These are phyloP conservation scores for Fusarium fujikuroi DNA, from an alignment of 2,329 filamentous ascomycete species.

Conservation along the genomic window DNA sequence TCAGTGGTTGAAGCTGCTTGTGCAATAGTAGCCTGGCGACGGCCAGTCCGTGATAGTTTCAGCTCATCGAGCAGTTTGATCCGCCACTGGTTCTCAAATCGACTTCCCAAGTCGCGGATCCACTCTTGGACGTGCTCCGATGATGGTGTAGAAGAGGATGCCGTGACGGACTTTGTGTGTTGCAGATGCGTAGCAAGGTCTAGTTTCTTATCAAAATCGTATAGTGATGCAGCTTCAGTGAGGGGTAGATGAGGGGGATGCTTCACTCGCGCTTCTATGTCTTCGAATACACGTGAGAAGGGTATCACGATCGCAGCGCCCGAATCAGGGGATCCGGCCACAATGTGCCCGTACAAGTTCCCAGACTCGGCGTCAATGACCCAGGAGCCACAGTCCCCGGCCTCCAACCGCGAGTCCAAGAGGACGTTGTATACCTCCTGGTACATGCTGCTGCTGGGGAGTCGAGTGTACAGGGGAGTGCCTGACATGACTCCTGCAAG, in stretches of 20 bases:
- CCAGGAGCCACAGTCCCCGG: background rate
- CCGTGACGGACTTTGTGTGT: background rate
- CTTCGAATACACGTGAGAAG: background rate
- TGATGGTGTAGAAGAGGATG: background rate
- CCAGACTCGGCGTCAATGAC: background rate
- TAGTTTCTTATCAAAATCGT: background rate
- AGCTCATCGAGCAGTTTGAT: background rate
- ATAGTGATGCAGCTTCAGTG: background rate
- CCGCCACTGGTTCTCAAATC: background rate
- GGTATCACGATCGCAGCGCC: background rate
- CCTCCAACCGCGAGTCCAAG: background rate
- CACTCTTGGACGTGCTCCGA: accelerated
- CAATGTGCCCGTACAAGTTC: background rate
- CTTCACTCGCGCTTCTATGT: background rate
- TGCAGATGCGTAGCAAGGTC: background rate
- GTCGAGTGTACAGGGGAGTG: background rate
- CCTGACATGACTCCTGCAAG: background rate
- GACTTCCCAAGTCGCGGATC: background rate
- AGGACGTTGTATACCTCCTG: background rate
- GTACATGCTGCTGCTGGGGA: background rate
- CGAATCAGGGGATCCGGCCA: background rate
- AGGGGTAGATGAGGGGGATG: background rate
- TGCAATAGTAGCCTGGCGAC: background rate
- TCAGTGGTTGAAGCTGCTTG: background rate
- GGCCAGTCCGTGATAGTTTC: background rate